Evolutionary conservation across 2,329 filamentous ascomycete genomes (phyloP), one percentile per base, ranked within the genome.

Genomic region (Fusarium algeriense): DNA sequence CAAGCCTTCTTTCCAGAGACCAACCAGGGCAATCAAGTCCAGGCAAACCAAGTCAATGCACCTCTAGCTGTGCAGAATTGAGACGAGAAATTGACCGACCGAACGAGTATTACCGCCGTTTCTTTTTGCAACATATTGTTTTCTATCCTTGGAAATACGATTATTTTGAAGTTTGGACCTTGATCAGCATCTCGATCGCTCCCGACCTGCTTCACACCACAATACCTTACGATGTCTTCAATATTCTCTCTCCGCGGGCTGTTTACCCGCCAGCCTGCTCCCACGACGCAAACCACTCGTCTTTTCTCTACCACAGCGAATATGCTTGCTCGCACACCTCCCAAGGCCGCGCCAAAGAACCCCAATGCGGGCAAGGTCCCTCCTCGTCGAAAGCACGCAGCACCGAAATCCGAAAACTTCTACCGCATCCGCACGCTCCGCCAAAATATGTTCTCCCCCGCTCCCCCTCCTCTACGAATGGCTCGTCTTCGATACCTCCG

Each of bases 401-500:
- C 69, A 65, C 20, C 69, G 43, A 81, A 80, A 69, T 82, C 79
- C 30, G 82, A 81, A 52, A 82, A 82, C 64, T 83, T 81, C 74
- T 71, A 74, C n/a, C 82, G 83, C 70, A 82, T 87, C 75, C 71
- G 78, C 53, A 84, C 82, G 64, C 80, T 87, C 64, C 83, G 81
- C 63, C 77, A 81, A 55, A 84, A 85, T 69, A 85, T 86, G 80
- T 85, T 85, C 73, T 84, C 85, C 34, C 80, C 79, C n/a, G 83
- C 85, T 2, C 87, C 87, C 8, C 83, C 88, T 0, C 95, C 96
- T 2, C 89, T 99, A 72, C 92, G 94, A 76, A 95, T 98, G 88
- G 94, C 90, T 43, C 94, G 95, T 75, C 92, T 92, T 81, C 91
- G 96, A 61, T 89, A 90, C 82, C 90, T 99, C 71, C 93, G 96